Base-by-base conservation (phyloP, 768 basidiomycete genomes). In the Scleroderma citrinum region DNA sequence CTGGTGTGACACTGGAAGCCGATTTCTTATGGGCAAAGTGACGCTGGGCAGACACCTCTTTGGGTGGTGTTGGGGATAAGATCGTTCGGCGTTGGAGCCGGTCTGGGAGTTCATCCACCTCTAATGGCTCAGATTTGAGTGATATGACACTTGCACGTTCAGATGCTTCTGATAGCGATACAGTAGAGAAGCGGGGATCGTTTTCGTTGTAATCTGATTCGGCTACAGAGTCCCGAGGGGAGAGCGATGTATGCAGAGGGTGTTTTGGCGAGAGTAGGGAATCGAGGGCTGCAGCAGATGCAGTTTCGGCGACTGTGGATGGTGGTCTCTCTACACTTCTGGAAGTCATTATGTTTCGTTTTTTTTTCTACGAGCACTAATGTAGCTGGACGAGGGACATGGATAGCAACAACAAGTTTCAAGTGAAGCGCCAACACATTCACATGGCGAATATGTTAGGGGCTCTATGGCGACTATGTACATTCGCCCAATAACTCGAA, bases 191-290 rank as follows among this genome's bases (percentile, higher is more conserved):
- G 16, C 69, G 74, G 2, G 70, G 56, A 44, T 74, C 69, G 57
- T 76, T 72, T 54, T 69, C 83, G 54, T 83, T 84, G 56, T 83
- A 77, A 55, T 85, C 84, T 16, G 82, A 76, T 44, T 76, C 76
- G 4, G 78, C 73, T 23, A 77, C 60, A 19, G 81, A 83, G 46
- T 69, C 68, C 61, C 55, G 57, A 16, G 64, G 60, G 40, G 62
- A 64, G 47, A 58, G 54, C 50, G 46, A 56, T 54, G 52, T 51
- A 49, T 69, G 70, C 40, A 62, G 48, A 41, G 62, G 50, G 44
- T 61, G 56, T 44, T 74, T 67, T 11, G 80, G 78, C 30, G 80
- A 80, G 50, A 82, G 73, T 35, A 81, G 54, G 21, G 76, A 70
- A 50, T 76, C 76, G 41, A 81, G 61, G 2, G 62, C 56, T 35